A percentile compares a stretch with the other conserved stretches of the same genome.
These are phyloP conservation scores for Trypanosomatidae sp. DNA, from an alignment of 208 protist species.

Conservation along the genomic window DNA sequence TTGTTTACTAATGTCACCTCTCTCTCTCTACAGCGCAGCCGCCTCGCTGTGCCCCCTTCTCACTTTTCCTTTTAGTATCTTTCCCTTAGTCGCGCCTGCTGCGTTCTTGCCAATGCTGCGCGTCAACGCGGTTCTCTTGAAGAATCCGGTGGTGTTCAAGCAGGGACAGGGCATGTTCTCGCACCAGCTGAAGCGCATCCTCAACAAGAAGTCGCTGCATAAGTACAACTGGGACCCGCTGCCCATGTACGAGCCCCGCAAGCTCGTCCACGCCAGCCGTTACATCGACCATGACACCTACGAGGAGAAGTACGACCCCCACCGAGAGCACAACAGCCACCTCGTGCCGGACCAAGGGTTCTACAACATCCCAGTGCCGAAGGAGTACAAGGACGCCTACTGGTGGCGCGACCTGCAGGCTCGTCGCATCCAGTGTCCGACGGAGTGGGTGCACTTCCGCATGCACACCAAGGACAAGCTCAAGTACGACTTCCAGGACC, in stretches of 20 bases:
- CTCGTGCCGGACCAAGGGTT: constrained; percentile 86
- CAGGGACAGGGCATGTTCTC: constrained; percentile 92
- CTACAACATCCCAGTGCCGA: constrained; percentile 77
- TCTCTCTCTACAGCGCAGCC: too few species aligned
- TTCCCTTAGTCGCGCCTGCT: too few species aligned
- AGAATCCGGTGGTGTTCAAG: constrained; percentile 91
- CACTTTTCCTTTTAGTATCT: too few species aligned
- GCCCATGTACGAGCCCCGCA: constrained; percentile 89
- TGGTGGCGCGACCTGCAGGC: constrained; percentile 92
- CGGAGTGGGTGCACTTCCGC: constrained; percentile 85
- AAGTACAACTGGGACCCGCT: constrained; percentile 90
- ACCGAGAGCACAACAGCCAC: constrained; percentile 68
- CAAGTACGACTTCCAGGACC: constrained; percentile 88
- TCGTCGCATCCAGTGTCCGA: constrained; percentile 86
- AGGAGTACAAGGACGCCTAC: constrained; percentile 92
- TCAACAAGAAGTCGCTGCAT: constrained; percentile 91
- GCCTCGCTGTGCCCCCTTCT: too few species aligned
- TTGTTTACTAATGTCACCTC: too few species aligned
- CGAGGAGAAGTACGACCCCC: constrained; percentile 78
- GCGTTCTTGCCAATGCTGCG: too few species aligned
- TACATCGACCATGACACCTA: constrained; percentile 82
- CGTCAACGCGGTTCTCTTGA: constrained; percentile 28
- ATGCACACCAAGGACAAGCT: constrained; percentile 78
- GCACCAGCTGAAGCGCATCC: constrained; percentile 89
- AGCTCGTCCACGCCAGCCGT: constrained; percentile 82